phyloP scores from a whole-genome alignment of 1,139 yeast species.

The Kodamaea derodonti region DNA sequence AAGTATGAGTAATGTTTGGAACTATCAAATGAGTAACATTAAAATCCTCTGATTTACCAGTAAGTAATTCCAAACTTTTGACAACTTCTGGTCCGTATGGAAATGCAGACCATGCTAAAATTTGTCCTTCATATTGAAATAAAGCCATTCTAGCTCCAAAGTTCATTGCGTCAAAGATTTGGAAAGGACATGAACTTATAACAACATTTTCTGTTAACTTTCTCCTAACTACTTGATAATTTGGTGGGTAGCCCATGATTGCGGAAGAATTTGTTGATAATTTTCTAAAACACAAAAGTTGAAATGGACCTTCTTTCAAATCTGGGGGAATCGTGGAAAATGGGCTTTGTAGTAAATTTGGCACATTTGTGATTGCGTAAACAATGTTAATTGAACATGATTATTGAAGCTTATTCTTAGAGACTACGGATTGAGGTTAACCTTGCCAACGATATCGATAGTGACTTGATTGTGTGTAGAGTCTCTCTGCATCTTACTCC shows the following conservation, averaged over 20 bases:
- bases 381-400: too few relatives aligned
- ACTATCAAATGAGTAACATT: slow-evolving; percentile 42
- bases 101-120: slow-evolving; percentile 58
- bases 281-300: too few relatives aligned
- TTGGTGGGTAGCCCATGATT: slow-evolving; percentile 28
- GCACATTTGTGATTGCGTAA: too few relatives aligned
- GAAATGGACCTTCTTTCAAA: too few relatives aligned
- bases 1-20: slow-evolving; percentile 54
- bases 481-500: too few relatives aligned
- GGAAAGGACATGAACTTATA: slow-evolving; percentile 47
- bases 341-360: too few relatives aligned
- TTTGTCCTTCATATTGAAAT: slow-evolving; percentile 30
- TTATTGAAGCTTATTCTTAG: too few relatives aligned
- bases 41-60: slow-evolving; percentile 22
- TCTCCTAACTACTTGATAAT: slow-evolving; percentile 35
- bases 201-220: slow-evolving; percentile 41
- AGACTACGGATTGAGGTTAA: too few relatives aligned
- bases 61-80: slow-evolving; percentile 32
- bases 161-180: slow-evolving; percentile 32
- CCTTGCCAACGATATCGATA: too few relatives aligned
- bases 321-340: too few relatives aligned
- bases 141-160: slow-evolving; percentile 63
- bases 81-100: slow-evolving; percentile 51
- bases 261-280: too few relatives aligned
- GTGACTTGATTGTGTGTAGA: too few relatives aligned